These are phyloP conservation scores for Agarophyton chilense DNA, from an alignment of 23 red algal genomes.

Conservation along the genomic window DNA sequence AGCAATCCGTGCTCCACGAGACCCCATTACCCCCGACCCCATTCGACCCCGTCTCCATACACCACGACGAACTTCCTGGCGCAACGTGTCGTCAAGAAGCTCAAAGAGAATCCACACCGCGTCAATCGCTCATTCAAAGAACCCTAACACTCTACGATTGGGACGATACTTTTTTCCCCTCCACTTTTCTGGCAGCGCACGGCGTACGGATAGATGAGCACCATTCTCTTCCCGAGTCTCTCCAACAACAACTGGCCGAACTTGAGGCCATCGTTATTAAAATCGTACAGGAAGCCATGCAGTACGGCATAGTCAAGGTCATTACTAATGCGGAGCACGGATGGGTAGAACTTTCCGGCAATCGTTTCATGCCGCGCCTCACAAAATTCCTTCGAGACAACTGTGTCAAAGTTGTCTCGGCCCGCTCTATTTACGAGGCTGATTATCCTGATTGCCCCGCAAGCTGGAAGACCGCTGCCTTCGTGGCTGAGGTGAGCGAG, in stretches of 20 bases:
- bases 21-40: slow-evolving; percentile 19
- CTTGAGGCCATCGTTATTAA: slow-evolving; percentile 78
- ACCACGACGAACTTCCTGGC: background rate
- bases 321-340: slow-evolving; percentile 93
- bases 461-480: slow-evolving; percentile 87
- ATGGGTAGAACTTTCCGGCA: slow-evolving; percentile 88
- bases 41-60: background rate
- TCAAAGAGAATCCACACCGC: background rate
- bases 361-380: slow-evolving; percentile 82
- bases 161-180: slow-evolving; percentile 95
- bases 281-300: slow-evolving; percentile 74
- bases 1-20: slow-evolving; percentile 22
- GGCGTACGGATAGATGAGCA: slow-evolving; percentile 75
- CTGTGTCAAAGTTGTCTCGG: slow-evolving; percentile 71
- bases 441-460: slow-evolving; percentile 75
- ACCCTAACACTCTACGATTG: slow-evolving; percentile 93
- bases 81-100: background rate
- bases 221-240: slow-evolving; percentile 44
- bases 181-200: slow-evolving; percentile 75
- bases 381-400: slow-evolving; percentile 60
- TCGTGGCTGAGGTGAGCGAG: slow-evolving; percentile 67
- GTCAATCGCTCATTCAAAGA: slow-evolving; percentile 43
- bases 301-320: slow-evolving; percentile 81
- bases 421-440: slow-evolving; percentile 76
- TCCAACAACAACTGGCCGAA: slow-evolving; percentile 50